Conservation (phyloP, 345 rosid species). For the Aquilaria yunnanensis region DNA sequence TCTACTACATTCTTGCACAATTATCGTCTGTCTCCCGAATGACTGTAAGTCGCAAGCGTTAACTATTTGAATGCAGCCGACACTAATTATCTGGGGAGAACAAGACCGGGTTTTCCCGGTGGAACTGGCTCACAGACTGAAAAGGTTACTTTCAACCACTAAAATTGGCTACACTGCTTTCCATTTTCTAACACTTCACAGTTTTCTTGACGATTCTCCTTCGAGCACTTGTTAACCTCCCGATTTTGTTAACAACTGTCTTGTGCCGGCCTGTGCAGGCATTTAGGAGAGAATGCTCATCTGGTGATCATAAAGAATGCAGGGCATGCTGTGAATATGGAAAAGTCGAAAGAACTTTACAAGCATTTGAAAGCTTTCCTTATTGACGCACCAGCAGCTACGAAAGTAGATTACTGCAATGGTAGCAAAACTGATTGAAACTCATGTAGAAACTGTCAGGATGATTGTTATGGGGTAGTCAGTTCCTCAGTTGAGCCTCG, state of each 20-base stretch:
- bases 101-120: slow-evolving; percentile 72
- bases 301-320: slow-evolving; percentile 58
- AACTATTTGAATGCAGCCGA: slow-evolving; percentile 38
- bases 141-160: slow-evolving; percentile 29
- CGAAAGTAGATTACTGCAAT: slow-evolving; percentile 21
- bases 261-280: slow-evolving; percentile 29
- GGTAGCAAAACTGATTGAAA: slow-evolving; percentile 28
- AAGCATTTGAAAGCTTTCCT: slow-evolving; percentile 68
- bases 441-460: too few relatives aligned
- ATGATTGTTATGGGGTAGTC: too few relatives aligned
- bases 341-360: slow-evolving; percentile 59
- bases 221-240: background rate
- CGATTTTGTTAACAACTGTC: background rate
- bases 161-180: background rate
- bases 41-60: background rate
- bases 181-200: background rate
- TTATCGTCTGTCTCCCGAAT: background rate
- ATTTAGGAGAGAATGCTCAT: slow-evolving; percentile 53
- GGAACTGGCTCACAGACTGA: slow-evolving; percentile 72
- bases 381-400: slow-evolving; percentile 25
- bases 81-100: slow-evolving; percentile 79
- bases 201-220: background rate
- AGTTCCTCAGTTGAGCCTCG: too few relatives aligned
- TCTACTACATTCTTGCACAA: too few relatives aligned
- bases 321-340: slow-evolving; percentile 74